phyloP scores from a whole-genome alignment of 164 flowering plant genomes.

The Tetrastigma voinierianum region DNA sequence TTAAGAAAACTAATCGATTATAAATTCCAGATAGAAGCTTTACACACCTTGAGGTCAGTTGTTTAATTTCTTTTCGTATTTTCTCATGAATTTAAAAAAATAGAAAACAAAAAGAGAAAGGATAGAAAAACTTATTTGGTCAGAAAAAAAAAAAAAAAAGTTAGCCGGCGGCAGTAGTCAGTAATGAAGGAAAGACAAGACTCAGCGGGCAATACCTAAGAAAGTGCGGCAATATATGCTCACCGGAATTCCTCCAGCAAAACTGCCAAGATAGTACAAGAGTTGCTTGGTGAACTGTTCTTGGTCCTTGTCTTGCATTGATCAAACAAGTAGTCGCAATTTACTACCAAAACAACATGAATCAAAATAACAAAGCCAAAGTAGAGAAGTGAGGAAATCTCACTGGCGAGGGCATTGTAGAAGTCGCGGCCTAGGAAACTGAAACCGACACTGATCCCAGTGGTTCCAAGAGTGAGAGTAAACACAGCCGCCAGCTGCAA shows the following conservation, averaged over 20 bases:
- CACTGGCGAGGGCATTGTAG: slow-evolving; percentile 93
- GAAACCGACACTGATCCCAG: slow-evolving; percentile 95
- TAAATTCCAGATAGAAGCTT: neutral
- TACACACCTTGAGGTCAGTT: too few relatives aligned
- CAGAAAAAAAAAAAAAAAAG: too few relatives aligned
- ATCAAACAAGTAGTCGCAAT: neutral
- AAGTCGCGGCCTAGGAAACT: slow-evolving; percentile 96
- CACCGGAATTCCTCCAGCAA: slow-evolving; percentile 99
- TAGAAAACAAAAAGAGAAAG: too few relatives aligned
- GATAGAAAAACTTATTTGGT: neutral
- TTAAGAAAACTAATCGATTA: neutral
- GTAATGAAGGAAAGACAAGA: slow-evolving; percentile 4
- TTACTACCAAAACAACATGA: too few relatives aligned
- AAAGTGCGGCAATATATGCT: slow-evolving; percentile 74
- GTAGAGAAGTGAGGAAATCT: slow-evolving; percentile 4
- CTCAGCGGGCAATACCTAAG: slow-evolving; percentile 50
- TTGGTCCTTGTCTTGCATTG: slow-evolving; percentile 77
- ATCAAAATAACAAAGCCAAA: neutral
- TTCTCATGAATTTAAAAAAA: too few relatives aligned
- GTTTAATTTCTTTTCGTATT: too few relatives aligned
- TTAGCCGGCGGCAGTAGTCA: neutral
- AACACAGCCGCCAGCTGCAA: slow-evolving; percentile 76
- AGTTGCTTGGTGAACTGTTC: slow-evolving; percentile 90
- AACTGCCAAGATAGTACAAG: slow-evolving; percentile 77
- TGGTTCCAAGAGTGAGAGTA: slow-evolving; percentile 88